phyloP scores from a whole-genome alignment of 192 early-diverging fungal genomes.

The Bifiguratus adelaidae region DNA sequence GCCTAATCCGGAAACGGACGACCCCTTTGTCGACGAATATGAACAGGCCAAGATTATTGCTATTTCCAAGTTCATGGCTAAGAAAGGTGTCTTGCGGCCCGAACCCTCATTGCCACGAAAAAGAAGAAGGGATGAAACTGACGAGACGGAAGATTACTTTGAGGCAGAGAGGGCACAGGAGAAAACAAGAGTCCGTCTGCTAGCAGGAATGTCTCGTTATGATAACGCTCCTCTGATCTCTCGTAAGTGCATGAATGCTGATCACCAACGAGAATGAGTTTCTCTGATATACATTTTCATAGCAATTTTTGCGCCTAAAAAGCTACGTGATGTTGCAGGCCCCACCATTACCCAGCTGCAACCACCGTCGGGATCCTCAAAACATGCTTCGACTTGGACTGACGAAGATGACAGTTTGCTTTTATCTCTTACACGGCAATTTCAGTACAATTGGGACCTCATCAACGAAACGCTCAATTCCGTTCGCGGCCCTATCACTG shows the following conservation, averaged over 20 bases:
- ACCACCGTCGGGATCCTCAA: constrained; percentile 21
- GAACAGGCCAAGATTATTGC: constrained; percentile 43
- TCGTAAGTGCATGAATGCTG: constrained; percentile 7
- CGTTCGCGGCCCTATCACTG: constrained; percentile 29
- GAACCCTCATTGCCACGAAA: constrained; percentile 2
- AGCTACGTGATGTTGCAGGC: constrained; percentile 30
- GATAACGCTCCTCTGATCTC: constrained; percentile 12
- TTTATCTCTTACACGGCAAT: constrained; percentile 35
- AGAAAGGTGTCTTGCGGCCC: constrained; percentile 17
- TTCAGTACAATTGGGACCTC: constrained; percentile 55
- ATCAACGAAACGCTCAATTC: constrained; percentile 51
- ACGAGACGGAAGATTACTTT: constrained; percentile 9
- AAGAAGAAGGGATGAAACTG: constrained; percentile 7
- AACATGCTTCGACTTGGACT: constrained; percentile 26
- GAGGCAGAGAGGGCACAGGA: constrained; percentile 11
- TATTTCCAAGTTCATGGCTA: constrained; percentile 22
- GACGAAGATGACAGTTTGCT: constrained; percentile 46
- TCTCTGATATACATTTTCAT: no score
- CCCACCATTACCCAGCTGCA: constrained; percentile 17
- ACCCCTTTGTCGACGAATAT: constrained; percentile 41
- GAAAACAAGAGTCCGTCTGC: constrained; percentile 2
- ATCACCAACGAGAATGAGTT: constrained; percentile 2
- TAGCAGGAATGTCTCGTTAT: constrained; percentile 30
- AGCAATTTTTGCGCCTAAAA: constrained; percentile 28
- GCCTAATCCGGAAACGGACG: constrained; percentile 36